These are phyloP conservation scores for Mucor velutinosus DNA, from an alignment of 371 early-diverging fungal species.

Conservation along the genomic window DNA sequence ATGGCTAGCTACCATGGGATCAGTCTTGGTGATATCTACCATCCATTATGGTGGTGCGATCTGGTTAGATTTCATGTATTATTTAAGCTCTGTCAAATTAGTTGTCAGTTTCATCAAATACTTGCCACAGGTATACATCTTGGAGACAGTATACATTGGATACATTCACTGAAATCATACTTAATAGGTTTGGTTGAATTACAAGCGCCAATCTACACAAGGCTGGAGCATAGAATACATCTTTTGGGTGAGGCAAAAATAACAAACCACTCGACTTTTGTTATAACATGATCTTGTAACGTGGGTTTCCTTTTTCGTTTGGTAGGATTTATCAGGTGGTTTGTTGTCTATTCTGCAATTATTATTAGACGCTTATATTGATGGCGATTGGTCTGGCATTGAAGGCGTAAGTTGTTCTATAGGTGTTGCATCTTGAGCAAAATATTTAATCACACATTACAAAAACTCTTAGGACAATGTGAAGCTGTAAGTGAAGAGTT, in stretches of 20 bases:
- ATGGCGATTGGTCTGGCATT: conserved; percentile 64
- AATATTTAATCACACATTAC: background rate
- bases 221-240: conserved; percentile 90
- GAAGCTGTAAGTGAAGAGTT: conserved; percentile 34
- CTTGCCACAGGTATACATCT: conserved; percentile 67
- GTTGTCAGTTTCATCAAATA: conserved; percentile 76
- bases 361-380: conserved; percentile 67
- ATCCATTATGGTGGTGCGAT: conserved; percentile 35
- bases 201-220: conserved; percentile 69
- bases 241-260: conserved; percentile 46
- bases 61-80: conserved; percentile 67
- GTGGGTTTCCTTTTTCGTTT: background rate
- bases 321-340: conserved; percentile 80
- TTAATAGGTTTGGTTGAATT: conserved; percentile 68
- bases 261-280: background rate
- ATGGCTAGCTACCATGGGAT: conserved; percentile 30
- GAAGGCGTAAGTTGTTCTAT: conserved; percentile 42
- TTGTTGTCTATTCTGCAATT: conserved; percentile 73
- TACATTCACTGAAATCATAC: background rate
- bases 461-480: conserved; percentile 28
- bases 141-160: background rate
- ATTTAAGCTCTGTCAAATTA: conserved; percentile 71
- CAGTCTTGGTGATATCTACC: conserved; percentile 32
- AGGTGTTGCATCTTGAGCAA: background rate
- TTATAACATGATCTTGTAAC: background rate